These are phyloP conservation scores for Pholiota molesta DNA, from an alignment of 768 basidiomycete species.

Conservation along the genomic window DNA sequence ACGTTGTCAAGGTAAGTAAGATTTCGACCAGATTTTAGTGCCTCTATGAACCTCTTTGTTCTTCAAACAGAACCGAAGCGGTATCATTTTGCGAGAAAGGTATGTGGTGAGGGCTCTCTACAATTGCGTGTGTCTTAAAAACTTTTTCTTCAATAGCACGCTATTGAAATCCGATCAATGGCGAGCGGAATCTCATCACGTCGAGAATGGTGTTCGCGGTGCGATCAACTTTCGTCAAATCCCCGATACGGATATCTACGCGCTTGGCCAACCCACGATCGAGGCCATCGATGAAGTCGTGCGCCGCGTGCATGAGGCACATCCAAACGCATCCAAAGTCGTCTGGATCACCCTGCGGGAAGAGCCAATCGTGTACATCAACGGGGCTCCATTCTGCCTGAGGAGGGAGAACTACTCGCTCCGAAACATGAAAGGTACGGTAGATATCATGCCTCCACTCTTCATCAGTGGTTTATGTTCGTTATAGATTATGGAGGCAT, in stretches of 20 bases:
- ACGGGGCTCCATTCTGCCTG: slow-evolving; percentile 90
- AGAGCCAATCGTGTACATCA: slow-evolving; percentile 90
- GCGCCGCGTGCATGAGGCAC: slow-evolving; percentile 55
- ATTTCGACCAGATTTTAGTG: not conserved
- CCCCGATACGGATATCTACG: slow-evolving; percentile 80
- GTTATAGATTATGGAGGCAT: slow-evolving; percentile 90
- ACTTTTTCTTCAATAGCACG: slow-evolving; percentile 47
- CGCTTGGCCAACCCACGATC: slow-evolving; percentile 89
- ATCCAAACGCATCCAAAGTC: slow-evolving; percentile 64
- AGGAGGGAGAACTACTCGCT: slow-evolving; percentile 84
- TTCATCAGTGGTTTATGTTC: not conserved
- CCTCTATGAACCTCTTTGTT: not conserved
- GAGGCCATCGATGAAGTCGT: slow-evolving; percentile 88
- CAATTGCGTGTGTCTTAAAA: not conserved
- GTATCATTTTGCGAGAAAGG: slow-evolving; percentile 92
- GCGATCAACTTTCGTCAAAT: slow-evolving; percentile 93
- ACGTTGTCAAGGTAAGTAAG: slow-evolving; percentile 78
- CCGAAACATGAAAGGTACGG: slow-evolving; percentile 88
- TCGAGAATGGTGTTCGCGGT: slow-evolving; percentile 78
- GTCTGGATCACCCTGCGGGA: slow-evolving; percentile 95
- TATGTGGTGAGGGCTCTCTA: slow-evolving; percentile 30
- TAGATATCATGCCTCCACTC: slow-evolving; percentile 50
- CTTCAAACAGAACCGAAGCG: slow-evolving; percentile 73
- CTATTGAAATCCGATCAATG: slow-evolving; percentile 94
- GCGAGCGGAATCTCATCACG: slow-evolving; percentile 70